These are phyloP conservation scores for Cyberlindnera mrakii DNA, from an alignment of 805 yeast genomes.

Conservation along the genomic window DNA sequence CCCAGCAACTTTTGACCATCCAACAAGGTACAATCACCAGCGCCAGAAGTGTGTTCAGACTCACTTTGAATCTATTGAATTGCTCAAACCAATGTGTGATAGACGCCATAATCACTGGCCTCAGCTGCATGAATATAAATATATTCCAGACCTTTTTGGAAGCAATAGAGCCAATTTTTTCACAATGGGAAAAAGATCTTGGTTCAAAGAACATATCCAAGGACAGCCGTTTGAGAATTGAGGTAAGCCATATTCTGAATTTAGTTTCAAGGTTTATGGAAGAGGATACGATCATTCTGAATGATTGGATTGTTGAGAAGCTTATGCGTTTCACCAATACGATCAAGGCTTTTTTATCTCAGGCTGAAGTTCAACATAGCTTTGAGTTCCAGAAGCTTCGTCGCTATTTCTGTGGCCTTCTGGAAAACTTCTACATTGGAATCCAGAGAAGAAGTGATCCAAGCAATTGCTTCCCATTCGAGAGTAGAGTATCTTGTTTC, in stretches of 20 bases:
- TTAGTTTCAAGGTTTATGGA: constrained; percentile 61
- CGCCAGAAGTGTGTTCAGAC: constrained; percentile 80
- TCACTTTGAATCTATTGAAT: constrained; percentile 77
- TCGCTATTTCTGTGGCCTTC: constrained; percentile 74
- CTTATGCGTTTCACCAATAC: constrained; percentile 57
- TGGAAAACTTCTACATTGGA: constrained; percentile 68
- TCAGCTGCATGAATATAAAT: constrained; percentile 86
- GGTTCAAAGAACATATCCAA: constrained; percentile 25
- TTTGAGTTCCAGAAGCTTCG: constrained; percentile 73
- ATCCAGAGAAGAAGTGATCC: constrained; percentile 37
- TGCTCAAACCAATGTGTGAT: constrained; percentile 64
- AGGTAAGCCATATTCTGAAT: constrained; percentile 69
- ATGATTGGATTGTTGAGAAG: constrained; percentile 62
- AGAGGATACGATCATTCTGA: constrained; percentile 45
- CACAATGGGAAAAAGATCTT: constrained; percentile 47
- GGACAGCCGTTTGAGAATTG: constrained; percentile 56
- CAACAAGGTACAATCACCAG: constrained; percentile 92
- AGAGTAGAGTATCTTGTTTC: constrained; percentile 78
- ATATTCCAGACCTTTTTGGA: constrained; percentile 80
- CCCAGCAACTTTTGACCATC: constrained; percentile 72
- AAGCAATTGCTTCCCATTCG: constrained; percentile 69
- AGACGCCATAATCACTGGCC: constrained; percentile 84
- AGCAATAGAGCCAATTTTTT: constrained; percentile 56
- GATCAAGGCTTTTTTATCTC: constrained; percentile 53
- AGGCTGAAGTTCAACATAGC: constrained; percentile 52